Evolutionary conservation across 179 eudicot genomes (phyloP), one percentile per base, ranked within the genome.

Genomic region (Heliamphora pulchella): DNA sequence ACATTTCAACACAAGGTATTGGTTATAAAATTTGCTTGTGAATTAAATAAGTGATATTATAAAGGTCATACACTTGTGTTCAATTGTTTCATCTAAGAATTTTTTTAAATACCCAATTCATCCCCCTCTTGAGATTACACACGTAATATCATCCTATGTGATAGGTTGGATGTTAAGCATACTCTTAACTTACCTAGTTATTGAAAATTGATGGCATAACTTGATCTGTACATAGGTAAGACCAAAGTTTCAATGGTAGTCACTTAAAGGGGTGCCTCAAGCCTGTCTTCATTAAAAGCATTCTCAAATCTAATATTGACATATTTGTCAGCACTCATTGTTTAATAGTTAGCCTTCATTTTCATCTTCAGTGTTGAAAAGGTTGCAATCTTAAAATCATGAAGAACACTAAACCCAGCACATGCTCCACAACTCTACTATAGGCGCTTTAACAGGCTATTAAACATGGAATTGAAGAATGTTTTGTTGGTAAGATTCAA

Each of bases 311-410:
- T 8, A 67, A 39, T 67, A 39, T 41, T 44, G 9, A 67, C 71
- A 22, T 15, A 51, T 22, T 46, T 44, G 11, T 18, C 57, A 9
- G 57, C 8, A 4, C 55, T 1, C 22, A 48, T 47, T n/a, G 9
- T 58, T 20, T 20, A 10, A 63, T 10, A 77, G 53, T 77, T 41
- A 64, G 18, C 70, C 8, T 47, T 62, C 70, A 76, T 61, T 76
- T 18, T 14, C 2, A 47, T 13, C 43, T 47, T 11, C 46, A 48
- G 18, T 13, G 9, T 57, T 59, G 46, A 50, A 65, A 15, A 65
- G 61, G 43, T 31, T 22, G 58, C 47, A 15, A 31, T 64, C 72
- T 17, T 53, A 72, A 11, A 39, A 15, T 14, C 44, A 20, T 64
- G 18, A 14, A 50, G 59, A 67, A 78, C 15, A 48, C 65, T 43